Percentiles rank a stretch among this genome's conserved stretches.
phyloP scores from a whole-genome alignment of 2,329 filamentous ascomycete genomes.

The Fusarium agapanthi region DNA sequence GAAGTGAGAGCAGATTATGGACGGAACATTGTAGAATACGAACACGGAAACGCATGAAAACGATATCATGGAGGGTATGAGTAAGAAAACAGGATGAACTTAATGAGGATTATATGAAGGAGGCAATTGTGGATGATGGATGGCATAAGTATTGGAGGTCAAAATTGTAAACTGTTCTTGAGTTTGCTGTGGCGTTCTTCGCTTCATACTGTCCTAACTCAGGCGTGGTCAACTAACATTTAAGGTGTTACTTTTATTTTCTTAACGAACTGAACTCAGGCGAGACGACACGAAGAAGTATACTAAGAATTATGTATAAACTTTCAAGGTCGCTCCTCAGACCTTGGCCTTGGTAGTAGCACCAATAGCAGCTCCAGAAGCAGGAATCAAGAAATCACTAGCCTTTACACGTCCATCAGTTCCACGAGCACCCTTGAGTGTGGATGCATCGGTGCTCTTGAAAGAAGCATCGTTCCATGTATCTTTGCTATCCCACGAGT shows the following conservation, averaged over 20 bases:
- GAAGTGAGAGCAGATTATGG: not conserved
- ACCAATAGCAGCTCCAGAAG: constrained; percentile 40
- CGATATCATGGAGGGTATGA: not conserved
- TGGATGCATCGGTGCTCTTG: constrained; percentile 47
- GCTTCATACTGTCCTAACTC: rapidly evolving
- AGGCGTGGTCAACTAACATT: not conserved
- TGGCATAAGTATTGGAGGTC: not conserved
- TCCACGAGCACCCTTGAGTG: constrained; percentile 50
- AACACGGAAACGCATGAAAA: not conserved
- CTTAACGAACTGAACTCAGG: rapidly evolving
- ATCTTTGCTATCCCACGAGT: constrained; percentile 53
- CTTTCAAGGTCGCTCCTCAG: not conserved
- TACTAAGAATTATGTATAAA: not conserved
- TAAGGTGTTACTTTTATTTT: rapidly evolving
- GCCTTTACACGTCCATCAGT: constrained; percentile 50
- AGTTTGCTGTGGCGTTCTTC: not conserved
- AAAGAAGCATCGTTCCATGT: constrained; percentile 51
- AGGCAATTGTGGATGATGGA: not conserved
- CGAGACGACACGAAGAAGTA: not conserved
- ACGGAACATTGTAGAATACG: not conserved
- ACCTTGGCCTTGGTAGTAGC: constrained; percentile 32
- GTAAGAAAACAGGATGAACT: not conserved
- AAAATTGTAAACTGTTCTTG: not conserved
- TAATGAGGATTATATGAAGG: not conserved
- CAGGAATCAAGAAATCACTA: constrained; percentile 54